Evolutionary conservation across 805 yeast species (phyloP), one percentile per base, ranked within the genome.

Genomic region (Saccharomycopsis fodiens): DNA sequence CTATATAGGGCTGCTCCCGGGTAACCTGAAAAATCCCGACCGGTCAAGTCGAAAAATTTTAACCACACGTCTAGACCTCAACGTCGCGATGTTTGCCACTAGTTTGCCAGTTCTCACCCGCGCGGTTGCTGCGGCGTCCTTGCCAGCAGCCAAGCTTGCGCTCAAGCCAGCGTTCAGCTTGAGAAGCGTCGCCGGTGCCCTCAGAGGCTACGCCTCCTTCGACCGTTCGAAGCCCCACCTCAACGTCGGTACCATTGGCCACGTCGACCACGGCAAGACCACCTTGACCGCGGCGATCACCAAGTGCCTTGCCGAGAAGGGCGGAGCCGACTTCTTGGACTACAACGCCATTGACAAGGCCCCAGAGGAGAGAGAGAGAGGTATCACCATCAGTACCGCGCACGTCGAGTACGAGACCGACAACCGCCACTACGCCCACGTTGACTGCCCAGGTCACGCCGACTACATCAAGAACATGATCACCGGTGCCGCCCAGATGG

Each of bases 401-500:
- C 97, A 91, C 66, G 97, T 89, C 61, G 97, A 91, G 71, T 91
- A 89, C 70, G 94, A 87, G 69, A 91, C 97, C 53, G 87, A 72
- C 25, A 85, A 83, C 66, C 84, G 97, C 71, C 97, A 91, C 69
- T 89, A 89, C 63, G 91, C 97, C 58, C 97, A 89, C 67, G 96
- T 89, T 57, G 97, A 89, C 76, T 87, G 48, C 66, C 97, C 97
- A 46, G 97, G 97, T 62, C 97, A 91, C 78, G 93, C 95, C 55
- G 97, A 91, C 76, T 91, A 89, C 72, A 91, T 91, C 71, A 91
- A 91, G 76, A 91, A 91, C 71, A 91, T 91, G 97, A 91, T 91
- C 68, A 87, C 96, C 56, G 97, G 97, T 82, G 97, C 97, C 60
- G 96, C 97, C 60, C 96, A 91, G 69, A 89, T 89, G 97, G 97